Conservation (phyloP, 2,329 filamentous ascomycete genomes). For the Fusarium domesticum region DNA sequence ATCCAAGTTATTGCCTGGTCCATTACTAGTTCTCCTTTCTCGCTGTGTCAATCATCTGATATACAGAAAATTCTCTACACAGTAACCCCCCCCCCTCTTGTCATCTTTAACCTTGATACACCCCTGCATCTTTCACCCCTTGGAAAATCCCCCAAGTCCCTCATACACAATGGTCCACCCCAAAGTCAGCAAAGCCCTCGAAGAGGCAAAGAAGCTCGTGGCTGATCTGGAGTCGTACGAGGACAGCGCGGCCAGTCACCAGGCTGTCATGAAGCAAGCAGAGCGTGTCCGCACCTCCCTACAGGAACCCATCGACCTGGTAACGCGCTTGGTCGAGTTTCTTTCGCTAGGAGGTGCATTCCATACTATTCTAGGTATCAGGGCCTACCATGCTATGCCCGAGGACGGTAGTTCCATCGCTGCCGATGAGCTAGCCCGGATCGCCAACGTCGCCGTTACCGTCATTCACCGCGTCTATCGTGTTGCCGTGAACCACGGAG, state of each 20-base stretch:
- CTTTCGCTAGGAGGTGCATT: conserved; percentile 25
- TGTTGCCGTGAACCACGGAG: conserved; percentile 30
- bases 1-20: not conserved
- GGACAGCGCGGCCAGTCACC: conserved; percentile 21
- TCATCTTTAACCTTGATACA: not conserved
- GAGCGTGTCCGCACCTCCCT: conserved; percentile 25
- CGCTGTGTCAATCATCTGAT: no score
- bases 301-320: conserved; percentile 28
- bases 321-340: conserved; percentile 25
- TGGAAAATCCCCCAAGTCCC: not conserved
- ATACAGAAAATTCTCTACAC: not conserved
- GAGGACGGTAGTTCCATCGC: conserved; percentile 22
- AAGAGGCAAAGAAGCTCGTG: conserved; percentile 27
- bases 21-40: no score
- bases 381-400: conserved; percentile 29
- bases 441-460: conserved; percentile 30
- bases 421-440: conserved; percentile 20
- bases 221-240: conserved; percentile 28
- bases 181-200: conserved; percentile 26
- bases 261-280: conserved; percentile 23
- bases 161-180: conserved; percentile 16
- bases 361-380: conserved; percentile 27
- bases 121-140: not conserved
- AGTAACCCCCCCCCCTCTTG: not conserved
- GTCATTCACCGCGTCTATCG: conserved; percentile 34